Evolutionary conservation across 148 eudicot genomes (phyloP).

Genomic region (Vaccinium darrowii): DNA sequence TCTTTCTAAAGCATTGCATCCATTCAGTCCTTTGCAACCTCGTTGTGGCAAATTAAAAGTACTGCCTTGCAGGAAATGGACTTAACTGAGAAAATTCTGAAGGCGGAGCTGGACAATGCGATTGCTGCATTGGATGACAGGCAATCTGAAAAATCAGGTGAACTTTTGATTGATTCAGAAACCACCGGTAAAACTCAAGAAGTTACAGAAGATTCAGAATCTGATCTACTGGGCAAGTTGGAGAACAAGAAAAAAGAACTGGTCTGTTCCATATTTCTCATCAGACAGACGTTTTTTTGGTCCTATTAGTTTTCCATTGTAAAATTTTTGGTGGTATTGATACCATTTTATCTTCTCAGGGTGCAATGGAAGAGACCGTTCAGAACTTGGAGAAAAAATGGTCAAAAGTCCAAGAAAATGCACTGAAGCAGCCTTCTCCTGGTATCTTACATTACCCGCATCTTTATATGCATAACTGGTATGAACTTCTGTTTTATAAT

Average conservation of each 20-base stretch:
- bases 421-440: conserved; percentile 83
- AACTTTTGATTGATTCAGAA: conserved; percentile 24
- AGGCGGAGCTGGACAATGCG: conserved; percentile 57
- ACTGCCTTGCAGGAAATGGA: conserved; percentile 58
- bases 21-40: not conserved
- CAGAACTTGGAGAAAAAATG: conserved; percentile 72
- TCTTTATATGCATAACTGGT: not conserved
- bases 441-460: conserved; percentile 38
- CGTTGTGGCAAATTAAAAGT: not conserved
- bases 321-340: conserved; percentile 14
- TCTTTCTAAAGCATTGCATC: not conserved
- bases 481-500: not conserved
- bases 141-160: conserved; percentile 29
- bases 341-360: conserved; percentile 37
- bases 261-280: conserved; percentile 40
- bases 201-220: conserved; percentile 45
- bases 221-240: conserved; percentile 52
- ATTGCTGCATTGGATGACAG: conserved; percentile 35
- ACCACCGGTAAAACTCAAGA: conserved; percentile 27
- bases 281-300: not conserved
- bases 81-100: conserved; percentile 52
- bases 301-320: not conserved
- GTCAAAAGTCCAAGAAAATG: conserved; percentile 76
- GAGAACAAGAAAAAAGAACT: conserved; percentile 79
- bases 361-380: conserved; percentile 56